A percentile compares a stretch with the other conserved stretches of the same genome.
Evolutionary conservation across 129 eudicot species (phyloP).

Genomic region (Rutidosis leptorrhynchoides): DNA sequence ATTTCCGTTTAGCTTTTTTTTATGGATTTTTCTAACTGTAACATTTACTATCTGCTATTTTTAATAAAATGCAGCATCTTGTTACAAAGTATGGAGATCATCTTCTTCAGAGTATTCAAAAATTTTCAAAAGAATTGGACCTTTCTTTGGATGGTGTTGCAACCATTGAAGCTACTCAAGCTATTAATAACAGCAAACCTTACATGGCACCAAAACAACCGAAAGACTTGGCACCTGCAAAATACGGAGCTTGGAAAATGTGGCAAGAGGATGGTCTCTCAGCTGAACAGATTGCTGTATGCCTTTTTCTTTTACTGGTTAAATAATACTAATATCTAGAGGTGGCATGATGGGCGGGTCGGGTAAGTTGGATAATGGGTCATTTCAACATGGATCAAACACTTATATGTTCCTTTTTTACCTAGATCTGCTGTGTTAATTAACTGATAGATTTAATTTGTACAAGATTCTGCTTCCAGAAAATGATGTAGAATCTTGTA

Average conservation of each 20-base stretch:
- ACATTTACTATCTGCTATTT: not conserved
- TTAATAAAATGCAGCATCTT: constrained; percentile 62
- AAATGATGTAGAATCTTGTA: not conserved
- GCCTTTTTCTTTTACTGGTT: constrained; percentile 4
- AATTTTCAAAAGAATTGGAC: constrained; percentile 46
- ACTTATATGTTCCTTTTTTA: not conserved
- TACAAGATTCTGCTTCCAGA: not conserved
- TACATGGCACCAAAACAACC: constrained; percentile 30
- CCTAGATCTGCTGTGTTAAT: not conserved
- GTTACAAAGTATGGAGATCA: constrained; percentile 61
- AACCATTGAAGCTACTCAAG: constrained; percentile 36
- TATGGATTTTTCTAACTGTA: too few species aligned
- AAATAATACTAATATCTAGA: not conserved
- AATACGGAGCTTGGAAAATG: constrained; percentile 85
- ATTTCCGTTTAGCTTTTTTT: not conserved
- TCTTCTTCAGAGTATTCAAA: constrained; percentile 51
- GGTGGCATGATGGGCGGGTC: constrained; percentile 17
- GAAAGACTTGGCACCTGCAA: constrained; percentile 60
- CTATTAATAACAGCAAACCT: constrained; percentile 38
- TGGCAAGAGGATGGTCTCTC: constrained; percentile 80
- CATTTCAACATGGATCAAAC: not conserved
- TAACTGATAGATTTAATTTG: not conserved
- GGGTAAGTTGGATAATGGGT: not conserved
- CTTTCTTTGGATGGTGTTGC: constrained; percentile 62
- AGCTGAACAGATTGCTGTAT: constrained; percentile 68